A percentile compares a stretch with the other conserved stretches of the same genome.
Evolutionary conservation across 371 early-diverging fungal genomes (phyloP).

Genomic region (Mucor plumbeus): DNA sequence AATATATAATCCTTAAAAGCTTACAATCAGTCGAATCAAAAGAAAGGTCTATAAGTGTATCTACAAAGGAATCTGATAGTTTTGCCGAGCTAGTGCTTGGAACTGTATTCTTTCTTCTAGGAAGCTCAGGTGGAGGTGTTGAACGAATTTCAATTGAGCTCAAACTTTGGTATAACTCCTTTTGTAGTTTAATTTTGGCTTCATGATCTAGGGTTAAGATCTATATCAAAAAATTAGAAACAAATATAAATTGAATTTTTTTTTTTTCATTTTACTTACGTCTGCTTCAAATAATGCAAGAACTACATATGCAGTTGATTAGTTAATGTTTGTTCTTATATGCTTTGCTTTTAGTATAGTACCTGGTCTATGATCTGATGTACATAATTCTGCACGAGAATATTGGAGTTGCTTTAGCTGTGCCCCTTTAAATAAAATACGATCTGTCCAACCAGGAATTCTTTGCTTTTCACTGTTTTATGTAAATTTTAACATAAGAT

Average conservation of each 20-base stretch:
- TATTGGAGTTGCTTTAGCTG: constrained; percentile 55
- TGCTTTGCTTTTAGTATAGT: not conserved
- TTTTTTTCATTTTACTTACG: constrained; percentile 20
- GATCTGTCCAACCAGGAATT: constrained; percentile 92
- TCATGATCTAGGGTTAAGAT: constrained; percentile 47
- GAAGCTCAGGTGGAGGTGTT: constrained; percentile 25
- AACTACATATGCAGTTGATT: constrained; percentile 24
- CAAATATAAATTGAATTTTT: not conserved
- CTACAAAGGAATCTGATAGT: constrained; percentile 34
- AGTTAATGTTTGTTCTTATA: not conserved
- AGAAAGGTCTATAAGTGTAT: constrained; percentile 35
- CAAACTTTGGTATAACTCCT: constrained; percentile 55
- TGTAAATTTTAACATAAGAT: no score
- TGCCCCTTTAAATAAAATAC: constrained; percentile 72
- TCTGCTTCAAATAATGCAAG: constrained; percentile 53
- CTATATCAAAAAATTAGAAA: constrained; percentile 5
- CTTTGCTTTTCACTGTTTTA: constrained; percentile 79
- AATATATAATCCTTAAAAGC: not conserved
- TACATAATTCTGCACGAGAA: constrained; percentile 65
- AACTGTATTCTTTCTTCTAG: constrained; percentile 24
- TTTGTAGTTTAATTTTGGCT: constrained; percentile 46
- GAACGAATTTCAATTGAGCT: constrained; percentile 32
- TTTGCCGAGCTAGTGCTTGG: constrained; percentile 22
- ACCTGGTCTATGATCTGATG: constrained; percentile 85
- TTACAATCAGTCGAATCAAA: constrained; percentile 20